Base-by-base conservation (phyloP, 495 filamentous ascomycete species). In the Xylaria intraflava region DNA sequence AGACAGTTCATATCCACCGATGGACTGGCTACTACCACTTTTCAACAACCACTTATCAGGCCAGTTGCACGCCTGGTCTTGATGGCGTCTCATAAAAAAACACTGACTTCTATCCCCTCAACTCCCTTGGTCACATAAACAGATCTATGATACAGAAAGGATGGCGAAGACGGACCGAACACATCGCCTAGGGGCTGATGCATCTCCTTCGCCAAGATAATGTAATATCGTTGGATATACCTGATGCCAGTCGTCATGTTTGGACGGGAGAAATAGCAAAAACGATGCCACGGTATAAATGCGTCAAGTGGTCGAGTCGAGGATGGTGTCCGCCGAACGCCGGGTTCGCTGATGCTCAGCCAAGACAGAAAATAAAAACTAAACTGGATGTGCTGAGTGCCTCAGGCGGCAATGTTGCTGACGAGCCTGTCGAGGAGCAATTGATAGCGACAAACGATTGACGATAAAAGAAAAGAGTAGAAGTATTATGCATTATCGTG, bases 401-500 rank as follows among this genome's bases (percentile, higher is more conserved):
- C 27, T 45, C 46, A 31, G 38, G 51, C 49, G 27, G 16, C 29
- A 19, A 44, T 43, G 39, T 50, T 56, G 53, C 53, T 45, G 46
- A 56, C 46, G 44, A 55, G 33, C 45, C 31, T 49, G 46, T 49
- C 49, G 49, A 47, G 54, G 46, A 49, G 51, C 26, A 23, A 39
- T 47, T 49, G 56, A 46, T 42, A 30, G 43, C 29, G 60, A 57
- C 47, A 53, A 60, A 58, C 31, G 56, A 62, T 58, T 41, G 61
- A 60, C 59, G 51, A 52, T 16, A 55, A 56, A 49, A 44, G 36
- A 51, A 49, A 46, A 40, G 44, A 39, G 26, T 17, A 53, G 52
- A 52, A 62, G 24, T 58, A 66, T 64, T 66, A 66, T 64, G 61
- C 59, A 66, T 66, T 66, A 64, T 66, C 45, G 45, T 55, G 38